Evolutionary conservation across 768 basidiomycete species (phyloP), one percentile per base, ranked within the genome.

Genomic region (Podaxis sp.): DNA sequence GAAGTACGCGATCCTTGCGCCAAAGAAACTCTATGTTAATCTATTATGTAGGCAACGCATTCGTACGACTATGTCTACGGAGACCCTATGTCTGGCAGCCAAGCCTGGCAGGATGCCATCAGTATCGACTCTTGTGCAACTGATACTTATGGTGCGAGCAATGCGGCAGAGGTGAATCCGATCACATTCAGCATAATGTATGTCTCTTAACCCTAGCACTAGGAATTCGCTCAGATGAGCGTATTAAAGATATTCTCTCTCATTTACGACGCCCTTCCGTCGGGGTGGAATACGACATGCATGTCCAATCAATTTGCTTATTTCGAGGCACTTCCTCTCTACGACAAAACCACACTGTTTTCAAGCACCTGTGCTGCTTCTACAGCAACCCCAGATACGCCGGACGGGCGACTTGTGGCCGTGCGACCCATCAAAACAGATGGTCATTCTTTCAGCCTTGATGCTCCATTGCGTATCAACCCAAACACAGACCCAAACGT

Each of bases 221-320:
- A 75, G 74, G 73, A 74, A 33, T 73, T 75, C 30, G 75, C 75
- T 0, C 75, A 76, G 66, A 53, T 72, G 41, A 58, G 67, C 26
- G 70, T 76, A 0, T 40, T 74, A 8, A 70, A 67, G 44, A 55
- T 70, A 13, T 75, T 69, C 65, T 53, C 63, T 6, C 58, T 74
- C 17, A 59, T 72, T 0, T 64, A 75, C 58, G 62, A 67, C 7
- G 53, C 59, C 1, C 68, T 74, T 2, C 73, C 73, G 1, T 57
- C 62, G 0, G 74, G 72, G 0, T 75, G 70, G 66, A 30, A 58
- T 7, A 15, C 66, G 11, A 63, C 63, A 33, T 76, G 75, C 65
- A 73, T 76, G 75, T 60, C 66, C 0, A 64, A 72, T 62, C 75
- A 76, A 63, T 66, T 73, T 52, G 64, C 51, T 1, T 74, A 66